Percentiles rank a stretch among this genome's conserved stretches.
These are phyloP conservation scores for Jackrogersella minutella DNA, from an alignment of 495 filamentous ascomycete genomes.

Conservation along the genomic window DNA sequence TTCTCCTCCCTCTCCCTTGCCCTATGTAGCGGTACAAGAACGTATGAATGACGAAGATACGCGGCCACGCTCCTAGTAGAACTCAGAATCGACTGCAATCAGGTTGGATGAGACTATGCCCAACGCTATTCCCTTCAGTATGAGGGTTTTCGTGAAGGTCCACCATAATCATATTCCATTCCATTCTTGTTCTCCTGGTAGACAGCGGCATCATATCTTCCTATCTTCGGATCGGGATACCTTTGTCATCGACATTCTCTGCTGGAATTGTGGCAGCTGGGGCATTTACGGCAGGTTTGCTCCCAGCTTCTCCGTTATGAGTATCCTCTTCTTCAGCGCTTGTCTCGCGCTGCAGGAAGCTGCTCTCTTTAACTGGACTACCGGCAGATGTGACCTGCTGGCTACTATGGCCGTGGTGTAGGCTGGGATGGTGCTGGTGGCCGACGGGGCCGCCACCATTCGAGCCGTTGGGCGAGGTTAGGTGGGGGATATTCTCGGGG, in stretches of 20 bases:
- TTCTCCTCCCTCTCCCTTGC: neutral
- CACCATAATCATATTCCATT: neutral
- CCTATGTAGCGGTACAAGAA: neutral
- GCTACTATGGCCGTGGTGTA: constrained; percentile 49
- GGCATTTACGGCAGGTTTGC: constrained; percentile 7
- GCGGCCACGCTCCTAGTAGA: neutral
- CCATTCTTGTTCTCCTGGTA: neutral
- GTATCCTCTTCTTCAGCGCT: constrained; percentile 71
- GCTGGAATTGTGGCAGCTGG: no score
- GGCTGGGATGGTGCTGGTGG: constrained; percentile 52
- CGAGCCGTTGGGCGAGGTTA: constrained; percentile 69
- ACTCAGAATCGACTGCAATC: neutral
- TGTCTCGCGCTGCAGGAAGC: constrained; percentile 78
- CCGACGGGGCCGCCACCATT: constrained; percentile 56
- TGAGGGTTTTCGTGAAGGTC: neutral
- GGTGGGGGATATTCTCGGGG: constrained; percentile 95
- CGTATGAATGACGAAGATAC: neutral
- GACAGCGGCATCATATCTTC: neutral
- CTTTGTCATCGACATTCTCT: constrained; percentile 49
- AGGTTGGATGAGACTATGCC: neutral
- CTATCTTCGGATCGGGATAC: constrained; percentile 70
- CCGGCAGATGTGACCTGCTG: constrained; percentile 67
- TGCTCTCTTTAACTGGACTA: constrained; percentile 87
- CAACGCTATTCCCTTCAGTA: neutral
- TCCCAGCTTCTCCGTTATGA: constrained; percentile 39